These are phyloP conservation scores for Mycena chlorophos DNA, from an alignment of 768 basidiomycete genomes.

Conservation along the genomic window DNA sequence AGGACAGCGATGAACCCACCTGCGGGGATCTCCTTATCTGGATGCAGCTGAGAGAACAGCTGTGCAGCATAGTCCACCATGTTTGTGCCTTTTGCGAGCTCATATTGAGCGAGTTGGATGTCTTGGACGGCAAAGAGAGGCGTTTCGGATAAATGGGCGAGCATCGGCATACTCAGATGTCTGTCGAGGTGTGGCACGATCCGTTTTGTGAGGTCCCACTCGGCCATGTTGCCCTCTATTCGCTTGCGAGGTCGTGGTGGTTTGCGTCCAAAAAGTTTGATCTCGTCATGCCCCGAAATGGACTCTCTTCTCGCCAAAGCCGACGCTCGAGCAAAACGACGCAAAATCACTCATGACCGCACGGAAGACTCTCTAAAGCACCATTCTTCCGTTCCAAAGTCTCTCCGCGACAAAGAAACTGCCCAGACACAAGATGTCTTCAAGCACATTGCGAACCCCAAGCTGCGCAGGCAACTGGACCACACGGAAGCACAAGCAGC, in stretches of 20 bases:
- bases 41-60: constrained; percentile 77
- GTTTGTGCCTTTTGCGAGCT: constrained; percentile 94
- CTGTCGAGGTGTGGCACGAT: constrained; percentile 92
- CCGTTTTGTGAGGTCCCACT: constrained; percentile 88
- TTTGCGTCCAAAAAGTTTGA: constrained; percentile 1
- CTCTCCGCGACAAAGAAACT: constrained; percentile 49
- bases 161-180: constrained; percentile 90
- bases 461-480: constrained; percentile 68
- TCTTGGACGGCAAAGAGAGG: constrained; percentile 77
- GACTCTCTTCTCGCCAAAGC: constrained; percentile 74
- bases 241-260: neutral
- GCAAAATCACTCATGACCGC: constrained; percentile 45
- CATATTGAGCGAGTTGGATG: constrained; percentile 90
- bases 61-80: constrained; percentile 94
- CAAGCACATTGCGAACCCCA: constrained; percentile 74
- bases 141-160: constrained; percentile 80
- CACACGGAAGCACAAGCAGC: constrained; percentile 63
- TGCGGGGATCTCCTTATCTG: constrained; percentile 65
- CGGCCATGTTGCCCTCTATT: constrained; percentile 63
- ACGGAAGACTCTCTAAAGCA: constrained; percentile 58
- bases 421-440: constrained; percentile 46
- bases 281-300: constrained; percentile 40
- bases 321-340: constrained; percentile 54
- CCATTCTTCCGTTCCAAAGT: constrained; percentile 65
- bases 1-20: constrained; percentile 44